phyloP scores from a whole-genome alignment of 2,329 filamentous ascomycete genomes.

The Cladosporium sp. region DNA sequence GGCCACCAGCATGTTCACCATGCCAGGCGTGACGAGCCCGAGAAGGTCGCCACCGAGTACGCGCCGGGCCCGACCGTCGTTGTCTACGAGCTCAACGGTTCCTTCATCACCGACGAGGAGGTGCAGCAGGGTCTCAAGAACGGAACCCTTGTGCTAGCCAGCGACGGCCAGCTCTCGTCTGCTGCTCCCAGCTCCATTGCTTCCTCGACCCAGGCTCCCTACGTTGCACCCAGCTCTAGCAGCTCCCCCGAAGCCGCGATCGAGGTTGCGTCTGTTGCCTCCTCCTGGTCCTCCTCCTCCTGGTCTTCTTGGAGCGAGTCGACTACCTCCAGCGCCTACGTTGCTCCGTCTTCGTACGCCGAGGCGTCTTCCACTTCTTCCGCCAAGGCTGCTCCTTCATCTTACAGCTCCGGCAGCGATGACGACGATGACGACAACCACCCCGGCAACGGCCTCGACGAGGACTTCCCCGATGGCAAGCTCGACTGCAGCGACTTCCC shows the following conservation, averaged over 20 bases:
- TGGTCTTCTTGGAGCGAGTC: slow-evolving; percentile 28
- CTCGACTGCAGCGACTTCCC: slow-evolving; percentile 75
- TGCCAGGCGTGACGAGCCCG: slow-evolving; percentile 56
- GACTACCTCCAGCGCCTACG: slow-evolving; percentile 36
- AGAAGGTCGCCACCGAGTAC: slow-evolving; percentile 53
- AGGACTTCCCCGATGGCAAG: slow-evolving; percentile 73
- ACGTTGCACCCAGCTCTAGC: slow-evolving; percentile 15
- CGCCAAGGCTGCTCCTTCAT: slow-evolving; percentile 29
- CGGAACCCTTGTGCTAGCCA: slow-evolving; percentile 65
- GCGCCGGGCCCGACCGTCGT: slow-evolving; percentile 65
- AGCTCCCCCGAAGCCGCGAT: slow-evolving; percentile 28
- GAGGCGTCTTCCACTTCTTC: slow-evolving; percentile 31
- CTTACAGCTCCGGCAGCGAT: slow-evolving; percentile 20
- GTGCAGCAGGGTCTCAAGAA: slow-evolving; percentile 72
- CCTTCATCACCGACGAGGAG: slow-evolving; percentile 61
- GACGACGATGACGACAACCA: slow-evolving; percentile 25
- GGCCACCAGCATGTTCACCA: slow-evolving; percentile 60
- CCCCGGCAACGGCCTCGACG: slow-evolving; percentile 58
- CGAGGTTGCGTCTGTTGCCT: slow-evolving; percentile 21
- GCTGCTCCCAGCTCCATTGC: slow-evolving; percentile 43
- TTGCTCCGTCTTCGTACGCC: slow-evolving; percentile 24
- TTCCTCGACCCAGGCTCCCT: slow-evolving; percentile 36
- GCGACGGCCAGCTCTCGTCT: slow-evolving; percentile 46
- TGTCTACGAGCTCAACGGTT: slow-evolving; percentile 71
- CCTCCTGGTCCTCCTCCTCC: too few relatives aligned